Conservation (phyloP, 2,329 filamentous ascomycete species). For the Didymosphaeria variabile region DNA sequence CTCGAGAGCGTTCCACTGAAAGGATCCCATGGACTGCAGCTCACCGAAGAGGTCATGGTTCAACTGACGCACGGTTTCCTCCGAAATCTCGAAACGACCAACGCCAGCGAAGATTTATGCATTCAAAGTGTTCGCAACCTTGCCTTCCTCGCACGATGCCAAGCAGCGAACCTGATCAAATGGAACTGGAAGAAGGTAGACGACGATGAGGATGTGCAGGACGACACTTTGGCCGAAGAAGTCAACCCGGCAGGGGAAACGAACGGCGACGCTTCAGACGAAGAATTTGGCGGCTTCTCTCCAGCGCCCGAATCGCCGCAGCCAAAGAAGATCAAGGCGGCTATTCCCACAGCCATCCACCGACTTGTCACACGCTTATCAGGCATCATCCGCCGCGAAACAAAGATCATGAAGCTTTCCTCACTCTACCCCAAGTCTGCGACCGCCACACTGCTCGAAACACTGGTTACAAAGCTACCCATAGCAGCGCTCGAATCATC, state of each 20-base stretch:
- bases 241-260: conserved; percentile 44
- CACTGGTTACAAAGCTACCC: conserved; percentile 71
- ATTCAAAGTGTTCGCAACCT: conserved; percentile 82
- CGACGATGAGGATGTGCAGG: conserved; percentile 52
- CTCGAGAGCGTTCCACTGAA: conserved; percentile 67
- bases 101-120: conserved; percentile 77
- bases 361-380: conserved; percentile 83
- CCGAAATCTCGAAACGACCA: conserved; percentile 67
- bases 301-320: conserved; percentile 26
- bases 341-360: conserved; percentile 64
- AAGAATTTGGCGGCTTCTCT: conserved; percentile 40
- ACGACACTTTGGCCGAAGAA: conserved; percentile 58
- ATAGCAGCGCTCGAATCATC: conserved; percentile 67
- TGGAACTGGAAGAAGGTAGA: conserved; percentile 56
- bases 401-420: conserved; percentile 66
- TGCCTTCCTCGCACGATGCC: conserved; percentile 77
- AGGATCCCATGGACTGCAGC: conserved; percentile 74
- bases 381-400: conserved; percentile 74
- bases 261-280: conserved; percentile 43
- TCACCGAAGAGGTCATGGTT: conserved; percentile 72
- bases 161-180: conserved; percentile 64
- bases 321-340: conserved; percentile 30
- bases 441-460: conserved; percentile 76
- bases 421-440: conserved; percentile 78
- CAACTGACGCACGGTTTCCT: conserved; percentile 66